Conservation (phyloP, 2,329 filamentous ascomycete genomes). For the Paracoccidioides brasiliensis region DNA sequence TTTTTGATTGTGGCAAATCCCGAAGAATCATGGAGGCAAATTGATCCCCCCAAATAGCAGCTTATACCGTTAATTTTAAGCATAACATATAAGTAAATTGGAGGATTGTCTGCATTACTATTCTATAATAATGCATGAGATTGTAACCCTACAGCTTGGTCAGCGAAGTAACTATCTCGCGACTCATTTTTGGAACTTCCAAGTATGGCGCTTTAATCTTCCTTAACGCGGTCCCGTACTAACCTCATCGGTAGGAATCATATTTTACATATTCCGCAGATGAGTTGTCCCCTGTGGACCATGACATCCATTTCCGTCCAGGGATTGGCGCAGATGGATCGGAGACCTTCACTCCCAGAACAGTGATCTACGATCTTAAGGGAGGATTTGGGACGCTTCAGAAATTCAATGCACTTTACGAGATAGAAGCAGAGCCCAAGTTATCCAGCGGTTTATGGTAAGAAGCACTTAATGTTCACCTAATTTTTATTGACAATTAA, state of each 20-base stretch:
- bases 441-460: slow-evolving; percentile 34
- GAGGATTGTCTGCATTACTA: not conserved
- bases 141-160: slow-evolving; percentile 85
- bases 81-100: not conserved
- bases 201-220: slow-evolving; percentile 40
- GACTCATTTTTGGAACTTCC: slow-evolving; percentile 95
- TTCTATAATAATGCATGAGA: slow-evolving; percentile 65
- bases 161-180: slow-evolving; percentile 86
- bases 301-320: slow-evolving; percentile 78
- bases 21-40: not conserved
- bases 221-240: slow-evolving; percentile 5
- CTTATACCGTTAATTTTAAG: not conserved
- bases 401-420: slow-evolving; percentile 81
- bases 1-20: not conserved
- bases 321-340: slow-evolving; percentile 70
- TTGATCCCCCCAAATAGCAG: not conserved
- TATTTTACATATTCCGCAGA: slow-evolving; percentile 80
- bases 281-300: slow-evolving; percentile 55
- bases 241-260: slow-evolving; percentile 53
- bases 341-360: slow-evolving; percentile 85
- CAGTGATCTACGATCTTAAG: slow-evolving; percentile 89
- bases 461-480: not conserved
- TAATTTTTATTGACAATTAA: not conserved
- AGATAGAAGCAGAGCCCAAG: slow-evolving; percentile 34
- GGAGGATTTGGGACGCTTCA: slow-evolving; percentile 79